phyloP scores from a whole-genome alignment of 2,329 filamentous ascomycete genomes.

The Fusarium neocosmosporiellum region DNA sequence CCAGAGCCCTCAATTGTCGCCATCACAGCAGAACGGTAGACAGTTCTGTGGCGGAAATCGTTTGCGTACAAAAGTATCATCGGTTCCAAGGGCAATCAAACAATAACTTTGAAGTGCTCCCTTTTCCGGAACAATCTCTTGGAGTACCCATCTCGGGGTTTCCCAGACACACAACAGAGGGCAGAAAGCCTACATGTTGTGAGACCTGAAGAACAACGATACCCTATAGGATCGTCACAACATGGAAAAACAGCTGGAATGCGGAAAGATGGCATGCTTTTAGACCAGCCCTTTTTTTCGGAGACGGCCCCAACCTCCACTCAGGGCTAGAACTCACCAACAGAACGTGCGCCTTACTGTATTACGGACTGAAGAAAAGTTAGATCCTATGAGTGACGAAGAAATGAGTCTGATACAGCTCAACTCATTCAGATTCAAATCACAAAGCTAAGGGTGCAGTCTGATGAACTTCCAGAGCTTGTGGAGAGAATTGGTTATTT shows the following conservation, averaged over 20 bases:
- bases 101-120: background rate
- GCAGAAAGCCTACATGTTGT: background rate
- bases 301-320: background rate
- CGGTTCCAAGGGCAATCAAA: background rate
- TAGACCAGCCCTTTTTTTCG: background rate
- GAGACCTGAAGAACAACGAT: background rate
- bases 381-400: background rate
- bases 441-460: background rate
- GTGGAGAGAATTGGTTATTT: too few relatives aligned
- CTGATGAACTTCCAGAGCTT: too few relatives aligned
- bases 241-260: background rate
- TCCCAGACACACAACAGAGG: background rate
- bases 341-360: background rate
- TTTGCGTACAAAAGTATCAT: background rate
- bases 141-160: background rate
- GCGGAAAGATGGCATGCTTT: background rate
- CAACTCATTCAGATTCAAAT: background rate
- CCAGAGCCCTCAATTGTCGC: background rate
- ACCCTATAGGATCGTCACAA: background rate
- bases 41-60: background rate
- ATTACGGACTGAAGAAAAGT: background rate
- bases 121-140: background rate
- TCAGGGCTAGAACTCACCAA: background rate
- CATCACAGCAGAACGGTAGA: background rate
- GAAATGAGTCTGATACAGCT: background rate